These are phyloP conservation scores for Auriscalpium vulgare DNA, from an alignment of 768 basidiomycete genomes.

Conservation along the genomic window DNA sequence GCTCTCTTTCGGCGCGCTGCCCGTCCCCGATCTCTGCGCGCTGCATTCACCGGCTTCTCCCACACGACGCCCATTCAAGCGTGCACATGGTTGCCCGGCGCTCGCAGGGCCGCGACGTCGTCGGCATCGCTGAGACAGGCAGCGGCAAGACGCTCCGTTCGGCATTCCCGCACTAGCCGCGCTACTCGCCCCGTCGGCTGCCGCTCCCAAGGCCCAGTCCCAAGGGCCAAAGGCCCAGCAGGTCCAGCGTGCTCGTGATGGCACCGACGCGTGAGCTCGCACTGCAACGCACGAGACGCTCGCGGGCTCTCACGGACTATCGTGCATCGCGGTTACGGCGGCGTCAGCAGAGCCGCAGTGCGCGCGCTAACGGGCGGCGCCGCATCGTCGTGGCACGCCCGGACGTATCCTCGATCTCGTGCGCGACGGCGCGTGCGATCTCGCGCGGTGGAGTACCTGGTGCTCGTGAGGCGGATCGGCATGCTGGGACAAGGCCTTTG, in stretches of 20 bases:
- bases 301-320: constrained; percentile 59
- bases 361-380: constrained; percentile 53
- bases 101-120: constrained; percentile 77
- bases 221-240: constrained; percentile 22
- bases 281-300: constrained; percentile 90
- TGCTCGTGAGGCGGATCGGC: constrained; percentile 93
- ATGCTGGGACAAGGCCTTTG: constrained; percentile 99
- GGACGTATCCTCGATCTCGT: constrained; percentile 91
- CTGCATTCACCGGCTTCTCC: constrained; percentile 63
- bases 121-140: constrained; percentile 96
- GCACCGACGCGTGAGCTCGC: constrained; percentile 97
- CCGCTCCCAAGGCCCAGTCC: constrained; percentile 24
- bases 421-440: constrained; percentile 76
- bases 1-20: constrained; percentile 66
- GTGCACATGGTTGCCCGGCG: constrained; percentile 88
- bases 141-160: constrained; percentile 95
- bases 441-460: constrained; percentile 86
- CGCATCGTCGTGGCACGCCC: constrained; percentile 89
- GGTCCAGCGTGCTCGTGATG: constrained; percentile 51
- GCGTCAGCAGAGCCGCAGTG: constrained; percentile 85
- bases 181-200: constrained; percentile 31
- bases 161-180: constrained; percentile 83
- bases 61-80: constrained; percentile 94
- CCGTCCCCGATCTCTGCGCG: constrained; percentile 53
- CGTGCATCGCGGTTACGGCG: constrained; percentile 90